A percentile compares a stretch with the other conserved stretches of the same genome.
Evolutionary conservation across 306 rosid genomes (phyloP).

Genomic region (Pterocarpus santalinus): DNA sequence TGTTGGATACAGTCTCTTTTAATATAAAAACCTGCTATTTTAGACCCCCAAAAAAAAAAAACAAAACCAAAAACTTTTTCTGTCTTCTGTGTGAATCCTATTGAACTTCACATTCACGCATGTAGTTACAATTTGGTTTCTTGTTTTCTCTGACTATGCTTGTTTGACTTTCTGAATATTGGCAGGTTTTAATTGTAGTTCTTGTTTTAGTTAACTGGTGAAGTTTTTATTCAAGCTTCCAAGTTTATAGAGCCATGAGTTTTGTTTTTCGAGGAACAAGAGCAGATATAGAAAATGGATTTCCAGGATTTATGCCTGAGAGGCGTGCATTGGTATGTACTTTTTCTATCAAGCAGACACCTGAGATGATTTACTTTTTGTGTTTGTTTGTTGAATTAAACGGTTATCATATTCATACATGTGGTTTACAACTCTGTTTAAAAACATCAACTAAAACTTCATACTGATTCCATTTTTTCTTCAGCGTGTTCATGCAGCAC

Average conservation of each 20-base stretch:
- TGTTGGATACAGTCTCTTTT: background rate
- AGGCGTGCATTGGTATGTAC: slow-evolving; percentile 78
- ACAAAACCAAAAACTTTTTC: too few species aligned
- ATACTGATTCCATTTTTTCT: slow-evolving; percentile 23
- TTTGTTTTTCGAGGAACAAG: slow-evolving; percentile 92
- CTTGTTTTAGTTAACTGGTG: slow-evolving; percentile 24
- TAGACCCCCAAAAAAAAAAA: background rate
- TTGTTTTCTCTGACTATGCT: slow-evolving; percentile 18
- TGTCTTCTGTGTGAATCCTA: background rate
- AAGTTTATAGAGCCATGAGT: slow-evolving; percentile 67
- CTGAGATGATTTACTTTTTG: background rate
- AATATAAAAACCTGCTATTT: slow-evolving; percentile 7
- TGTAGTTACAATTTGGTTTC: slow-evolving; percentile 27
- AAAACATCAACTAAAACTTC: slow-evolving; percentile 24
- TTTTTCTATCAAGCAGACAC: slow-evolving; percentile 18
- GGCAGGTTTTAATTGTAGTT: slow-evolving; percentile 40
- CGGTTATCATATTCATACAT: background rate
- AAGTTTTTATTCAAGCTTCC: slow-evolving; percentile 38
- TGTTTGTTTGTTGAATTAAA: slow-evolving; percentile 33
- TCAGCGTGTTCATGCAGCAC: slow-evolving; percentile 75
- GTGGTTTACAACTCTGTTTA: background rate
- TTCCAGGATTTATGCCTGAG: slow-evolving; percentile 82
- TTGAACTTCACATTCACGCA: slow-evolving; percentile 27
- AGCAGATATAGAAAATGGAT: slow-evolving; percentile 84
- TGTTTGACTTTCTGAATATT: slow-evolving; percentile 38